Percentiles rank a stretch among this genome's conserved stretches.
phyloP scores from a whole-genome alignment of 495 filamentous ascomycete genomes.

The Xylaria palmicola region DNA sequence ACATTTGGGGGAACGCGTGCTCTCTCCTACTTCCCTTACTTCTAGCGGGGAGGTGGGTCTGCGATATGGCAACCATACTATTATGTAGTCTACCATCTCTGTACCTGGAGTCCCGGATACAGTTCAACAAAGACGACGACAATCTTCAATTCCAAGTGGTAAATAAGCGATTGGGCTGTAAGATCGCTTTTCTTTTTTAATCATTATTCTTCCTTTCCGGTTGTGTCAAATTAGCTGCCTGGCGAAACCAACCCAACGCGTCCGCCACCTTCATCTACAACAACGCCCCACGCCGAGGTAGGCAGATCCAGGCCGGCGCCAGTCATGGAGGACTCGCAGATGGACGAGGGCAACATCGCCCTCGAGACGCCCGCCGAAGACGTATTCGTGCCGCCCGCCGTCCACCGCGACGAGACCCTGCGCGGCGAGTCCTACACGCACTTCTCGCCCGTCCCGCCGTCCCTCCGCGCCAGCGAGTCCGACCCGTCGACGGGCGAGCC shows the following conservation, averaged over 20 bases:
- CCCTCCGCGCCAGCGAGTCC: slow-evolving; percentile 31
- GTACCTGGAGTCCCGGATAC: no score
- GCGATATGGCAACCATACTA: background rate
- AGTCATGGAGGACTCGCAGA: slow-evolving; percentile 47
- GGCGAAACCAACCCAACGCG: background rate
- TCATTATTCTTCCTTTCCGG: no score
- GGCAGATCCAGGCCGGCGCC: background rate
- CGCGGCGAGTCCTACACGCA: slow-evolving; percentile 79
- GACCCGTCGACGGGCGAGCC: slow-evolving; percentile 18
- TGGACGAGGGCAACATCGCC: slow-evolving; percentile 43
- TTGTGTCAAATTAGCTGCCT: no score
- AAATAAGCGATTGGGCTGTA: background rate
- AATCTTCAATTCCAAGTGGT: background rate
- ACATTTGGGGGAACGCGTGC: background rate
- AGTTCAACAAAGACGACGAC: no score
- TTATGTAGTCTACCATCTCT: no score
- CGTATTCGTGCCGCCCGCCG: slow-evolving; percentile 78
- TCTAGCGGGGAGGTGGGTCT: no score
- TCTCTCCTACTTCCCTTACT: no score
- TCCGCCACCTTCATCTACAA: background rate
- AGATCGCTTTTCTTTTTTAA: no score
- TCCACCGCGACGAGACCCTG: slow-evolving; percentile 60
- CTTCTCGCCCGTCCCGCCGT: slow-evolving; percentile 68
- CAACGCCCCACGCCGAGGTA: background rate
- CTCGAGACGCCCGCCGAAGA: slow-evolving; percentile 57